Conservation (phyloP, 331 rosid species). For the Pyracantha coccinea region DNA sequence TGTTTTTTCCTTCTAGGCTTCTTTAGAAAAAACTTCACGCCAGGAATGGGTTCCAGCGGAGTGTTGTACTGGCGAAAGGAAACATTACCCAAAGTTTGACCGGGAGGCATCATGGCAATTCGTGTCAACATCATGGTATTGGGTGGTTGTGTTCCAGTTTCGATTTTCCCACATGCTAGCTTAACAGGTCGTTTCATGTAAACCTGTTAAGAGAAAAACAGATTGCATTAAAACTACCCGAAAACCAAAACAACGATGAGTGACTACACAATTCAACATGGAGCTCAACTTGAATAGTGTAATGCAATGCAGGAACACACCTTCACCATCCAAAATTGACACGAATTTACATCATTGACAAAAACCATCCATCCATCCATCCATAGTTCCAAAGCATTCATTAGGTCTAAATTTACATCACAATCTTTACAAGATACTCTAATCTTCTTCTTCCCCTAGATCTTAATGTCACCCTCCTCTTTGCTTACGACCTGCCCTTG, state of each 20-base stretch:
- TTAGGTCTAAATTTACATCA: conserved; percentile 12
- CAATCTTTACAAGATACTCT: not conserved
- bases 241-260: not conserved
- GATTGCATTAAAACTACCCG: not conserved
- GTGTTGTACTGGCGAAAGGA: not conserved
- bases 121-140: not conserved
- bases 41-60: not conserved
- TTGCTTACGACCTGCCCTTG: conserved; percentile 2
- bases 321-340: not conserved
- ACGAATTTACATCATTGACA: conserved; percentile 7
- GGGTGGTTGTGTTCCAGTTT: not conserved
- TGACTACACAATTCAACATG: not conserved
- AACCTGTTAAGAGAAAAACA: fast-evolving
- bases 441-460: not conserved
- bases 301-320: not conserved
- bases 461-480: conserved; percentile 2
- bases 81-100: not conserved
- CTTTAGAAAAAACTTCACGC: not conserved
- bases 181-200: not conserved
- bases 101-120: not conserved
- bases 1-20: not conserved
- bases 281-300: not conserved
- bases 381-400: conserved; percentile 3
- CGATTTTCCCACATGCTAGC: not conserved
- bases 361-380: not conserved